Evolutionary conservation across 345 rosid genomes (phyloP).

Genomic region (Raphanus sativus): DNA sequence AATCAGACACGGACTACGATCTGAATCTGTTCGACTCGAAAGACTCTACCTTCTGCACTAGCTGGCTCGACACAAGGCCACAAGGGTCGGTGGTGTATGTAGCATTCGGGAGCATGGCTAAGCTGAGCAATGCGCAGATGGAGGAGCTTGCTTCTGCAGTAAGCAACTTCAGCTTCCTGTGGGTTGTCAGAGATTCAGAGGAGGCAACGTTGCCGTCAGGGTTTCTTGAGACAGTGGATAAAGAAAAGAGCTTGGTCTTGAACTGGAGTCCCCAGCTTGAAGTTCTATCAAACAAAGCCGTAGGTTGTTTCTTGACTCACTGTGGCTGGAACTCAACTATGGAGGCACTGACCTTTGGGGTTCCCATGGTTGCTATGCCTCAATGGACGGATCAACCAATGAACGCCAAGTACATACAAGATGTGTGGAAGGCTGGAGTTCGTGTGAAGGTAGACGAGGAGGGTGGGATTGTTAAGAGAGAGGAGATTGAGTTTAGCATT

Average conservation of each 20-base stretch:
- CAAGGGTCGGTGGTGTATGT: slow-evolving; percentile 57
- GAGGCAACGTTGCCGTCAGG: slow-evolving; percentile 43
- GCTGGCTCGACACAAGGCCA: slow-evolving; percentile 56
- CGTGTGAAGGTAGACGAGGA: slow-evolving; percentile 44
- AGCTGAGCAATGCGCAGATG: slow-evolving; percentile 42
- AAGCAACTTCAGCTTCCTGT: slow-evolving; percentile 46
- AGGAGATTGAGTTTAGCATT: slow-evolving; percentile 50
- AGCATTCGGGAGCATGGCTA: slow-evolving; percentile 65
- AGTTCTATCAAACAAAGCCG: slow-evolving; percentile 44
- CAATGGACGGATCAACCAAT: slow-evolving; percentile 53
- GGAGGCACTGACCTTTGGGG: slow-evolving; percentile 51
- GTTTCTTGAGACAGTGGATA: slow-evolving; percentile 24
- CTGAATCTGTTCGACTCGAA: slow-evolving; percentile 41
- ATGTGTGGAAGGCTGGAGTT: slow-evolving; percentile 60
- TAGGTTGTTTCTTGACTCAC: slow-evolving; percentile 65
- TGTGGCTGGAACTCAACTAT: slow-evolving; percentile 70
- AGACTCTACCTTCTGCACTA: slow-evolving; percentile 24
- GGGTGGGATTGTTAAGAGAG: slow-evolving; percentile 51
- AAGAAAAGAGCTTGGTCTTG: slow-evolving; percentile 43
- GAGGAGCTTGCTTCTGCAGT: slow-evolving; percentile 57
- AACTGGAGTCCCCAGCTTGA: slow-evolving; percentile 60
- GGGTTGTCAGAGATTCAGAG: slow-evolving; percentile 57
- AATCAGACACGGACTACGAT: slow-evolving; percentile 47
- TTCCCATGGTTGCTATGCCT: slow-evolving; percentile 57
- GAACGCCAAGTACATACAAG: slow-evolving; percentile 53